Conservation (phyloP, 805 yeast species). For the Torulaspora franciscae region DNA sequence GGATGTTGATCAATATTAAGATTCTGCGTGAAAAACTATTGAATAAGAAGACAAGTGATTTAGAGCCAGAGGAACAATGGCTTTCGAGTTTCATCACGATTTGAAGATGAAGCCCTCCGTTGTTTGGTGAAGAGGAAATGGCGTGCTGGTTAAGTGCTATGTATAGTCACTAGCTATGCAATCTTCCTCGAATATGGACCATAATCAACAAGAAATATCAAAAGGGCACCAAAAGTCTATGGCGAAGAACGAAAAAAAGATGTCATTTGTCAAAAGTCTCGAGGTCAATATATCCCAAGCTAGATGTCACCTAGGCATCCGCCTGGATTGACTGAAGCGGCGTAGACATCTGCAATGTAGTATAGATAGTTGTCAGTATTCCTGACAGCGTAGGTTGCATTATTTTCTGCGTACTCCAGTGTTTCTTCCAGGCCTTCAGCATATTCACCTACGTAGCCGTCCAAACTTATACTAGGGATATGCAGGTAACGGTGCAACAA, state of each 20-base stretch:
- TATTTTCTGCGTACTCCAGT: constrained; percentile 33
- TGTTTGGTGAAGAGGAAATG: too few species aligned
- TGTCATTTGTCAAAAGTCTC: background rate
- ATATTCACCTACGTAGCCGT: constrained; percentile 34
- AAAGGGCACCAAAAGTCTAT: background rate
- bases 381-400: constrained; percentile 36
- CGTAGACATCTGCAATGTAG: constrained; percentile 34
- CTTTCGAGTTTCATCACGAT: constrained; percentile 14
- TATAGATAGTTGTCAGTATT: constrained; percentile 35
- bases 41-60: too few species aligned
- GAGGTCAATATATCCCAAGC: background rate
- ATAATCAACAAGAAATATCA: background rate
- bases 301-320: constrained; percentile 22
- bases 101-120: too few species aligned
- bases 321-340: constrained; percentile 29
- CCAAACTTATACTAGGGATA: constrained; percentile 32
- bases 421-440: constrained; percentile 37
- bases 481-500: constrained; percentile 40
- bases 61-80: too few species aligned
- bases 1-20: too few species aligned
- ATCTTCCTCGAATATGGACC: too few species aligned
- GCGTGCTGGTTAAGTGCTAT: too few species aligned
- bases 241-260: background rate
- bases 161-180: too few species aligned
- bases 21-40: too few species aligned